Base-by-base conservation (phyloP, 1,139 yeast genomes). In the Eremothecium coryli region DNA sequence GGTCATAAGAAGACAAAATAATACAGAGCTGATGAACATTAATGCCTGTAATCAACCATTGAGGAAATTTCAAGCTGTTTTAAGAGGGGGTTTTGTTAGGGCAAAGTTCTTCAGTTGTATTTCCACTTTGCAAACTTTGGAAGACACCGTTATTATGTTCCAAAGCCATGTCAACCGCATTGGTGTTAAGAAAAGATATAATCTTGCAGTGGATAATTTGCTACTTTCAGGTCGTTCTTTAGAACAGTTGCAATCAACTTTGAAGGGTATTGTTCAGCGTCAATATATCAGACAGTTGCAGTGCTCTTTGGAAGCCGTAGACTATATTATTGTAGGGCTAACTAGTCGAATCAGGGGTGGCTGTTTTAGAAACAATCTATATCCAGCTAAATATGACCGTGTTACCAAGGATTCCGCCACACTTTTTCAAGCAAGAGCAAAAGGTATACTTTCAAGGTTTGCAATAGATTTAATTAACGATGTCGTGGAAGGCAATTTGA, bases 391-490 rank as follows among this genome's bases (percentile, higher is more conserved):
- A n/a, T n/a, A n/a, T n/a, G n/a, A n/a, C n/a, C n/a, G n/a, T n/a
- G n/a, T n/a, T n/a, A n/a, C n/a, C n/a, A n/a, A n/a, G n/a, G n/a
- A n/a, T n/a, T n/a, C n/a, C n/a, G n/a, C n/a, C n/a, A n/a, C n/a
- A n/a, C n/a, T n/a, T n/a, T n/a, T 68, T 1, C 73, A 70, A 45
- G 61, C 70, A 2, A 39, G 50, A 3, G 44, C 65, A n/a, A 60
- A 70, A 38, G 75, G 74, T 31, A 58, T 75, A 4, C 56, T 73
- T 24, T 56, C 65, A 4, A 60, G 82, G 37, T 74, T 70, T 50
- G 53, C 64, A 3, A 55, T 61, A 31, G 80, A 74, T 33, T 54
- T 71, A 22, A 59, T 58, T 14, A 55, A 71, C 30, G 80, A 73
- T 40, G 71, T 70, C 33, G 44, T 70, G 23, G 76, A 73, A 44